A percentile compares a stretch with the other conserved stretches of the same genome.
Evolutionary conservation across 2,329 filamentous ascomycete species (phyloP).

Genomic region (Coleophoma crateriformis): DNA sequence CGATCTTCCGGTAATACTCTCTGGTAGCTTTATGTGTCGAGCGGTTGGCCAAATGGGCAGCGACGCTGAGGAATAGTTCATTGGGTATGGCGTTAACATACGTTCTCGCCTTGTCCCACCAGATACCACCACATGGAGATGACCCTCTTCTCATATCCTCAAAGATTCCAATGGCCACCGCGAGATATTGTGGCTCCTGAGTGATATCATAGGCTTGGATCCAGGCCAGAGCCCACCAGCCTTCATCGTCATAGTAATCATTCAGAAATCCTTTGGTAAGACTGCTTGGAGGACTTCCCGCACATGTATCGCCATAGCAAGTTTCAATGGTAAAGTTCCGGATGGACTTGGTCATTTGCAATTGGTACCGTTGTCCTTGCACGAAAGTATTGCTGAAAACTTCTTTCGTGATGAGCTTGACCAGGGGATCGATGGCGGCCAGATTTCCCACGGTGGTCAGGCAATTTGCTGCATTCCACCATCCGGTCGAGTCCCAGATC

Average conservation of each 20-base stretch:
- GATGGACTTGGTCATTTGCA: conserved; percentile 20
- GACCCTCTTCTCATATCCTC: conserved; percentile 47
- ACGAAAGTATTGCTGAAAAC: conserved; percentile 39
- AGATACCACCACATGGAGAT: conserved; percentile 41
- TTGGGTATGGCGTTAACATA: conserved; percentile 55
- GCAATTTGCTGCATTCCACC: conserved; percentile 70
- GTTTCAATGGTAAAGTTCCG: conserved; percentile 15
- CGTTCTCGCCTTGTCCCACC: conserved; percentile 41
- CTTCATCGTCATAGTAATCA: conserved; percentile 53
- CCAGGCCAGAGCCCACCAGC: conserved; percentile 58
- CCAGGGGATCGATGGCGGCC: conserved; percentile 27
- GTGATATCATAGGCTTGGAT: conserved; percentile 52
- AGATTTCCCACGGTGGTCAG: conserved; percentile 55
- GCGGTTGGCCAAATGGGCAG: conserved; percentile 49
- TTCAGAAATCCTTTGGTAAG: conserved; percentile 38
- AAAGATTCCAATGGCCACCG: conserved; percentile 47
- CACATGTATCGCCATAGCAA: conserved; percentile 1
- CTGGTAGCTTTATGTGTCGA: conserved; percentile 39
- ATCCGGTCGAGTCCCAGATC: conserved; percentile 58
- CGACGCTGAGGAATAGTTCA: conserved; percentile 48
- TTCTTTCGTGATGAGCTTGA: conserved; percentile 25
- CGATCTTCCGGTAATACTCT: conserved; percentile 49
- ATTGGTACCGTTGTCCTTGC: conserved; percentile 17
- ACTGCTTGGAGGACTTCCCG: background rate
- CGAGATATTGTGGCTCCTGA: conserved; percentile 42